Percentiles rank a stretch among this genome's conserved stretches.
phyloP scores from a whole-genome alignment of 768 basidiomycete genomes.

The Auricularia auricula-judae region DNA sequence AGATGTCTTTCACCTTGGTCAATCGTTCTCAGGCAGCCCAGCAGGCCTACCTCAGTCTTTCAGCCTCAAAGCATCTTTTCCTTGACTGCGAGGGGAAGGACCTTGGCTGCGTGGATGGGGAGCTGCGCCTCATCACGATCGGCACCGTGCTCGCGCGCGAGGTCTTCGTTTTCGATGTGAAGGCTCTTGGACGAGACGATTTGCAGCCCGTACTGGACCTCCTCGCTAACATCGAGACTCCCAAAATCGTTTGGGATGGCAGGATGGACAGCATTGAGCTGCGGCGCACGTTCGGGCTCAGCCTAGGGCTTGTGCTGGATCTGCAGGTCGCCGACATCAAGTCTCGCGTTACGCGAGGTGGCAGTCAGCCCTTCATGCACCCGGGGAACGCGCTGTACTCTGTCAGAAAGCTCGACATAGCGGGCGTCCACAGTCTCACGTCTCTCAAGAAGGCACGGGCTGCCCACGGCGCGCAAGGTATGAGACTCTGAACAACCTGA shows the following conservation, averaged over 20 bases:
- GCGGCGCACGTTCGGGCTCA: constrained; percentile 15
- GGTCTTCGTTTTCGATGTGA: constrained; percentile 28
- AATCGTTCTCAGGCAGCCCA: neutral
- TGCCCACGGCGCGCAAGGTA: no score
- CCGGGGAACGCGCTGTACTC: neutral
- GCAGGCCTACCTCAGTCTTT: neutral
- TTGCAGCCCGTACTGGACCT: constrained; percentile 19
- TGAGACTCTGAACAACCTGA: no score
- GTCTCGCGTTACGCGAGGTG: constrained; percentile 18
- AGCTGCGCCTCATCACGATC: constrained; percentile 26
- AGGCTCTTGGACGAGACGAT: constrained; percentile 9
- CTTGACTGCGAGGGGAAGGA: constrained; percentile 31
- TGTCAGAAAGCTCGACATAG: neutral
- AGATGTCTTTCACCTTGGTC: no score
- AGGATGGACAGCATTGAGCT: constrained; percentile 31
- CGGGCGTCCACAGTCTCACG: neutral
- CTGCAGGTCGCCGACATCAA: constrained; percentile 30
- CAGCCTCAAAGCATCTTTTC: constrained; percentile 12
- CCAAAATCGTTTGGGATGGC: constrained; percentile 34
- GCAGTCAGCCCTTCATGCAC: constrained; percentile 16
- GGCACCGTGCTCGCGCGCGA: constrained; percentile 20
- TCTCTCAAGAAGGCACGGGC: no score
- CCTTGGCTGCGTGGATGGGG: constrained; percentile 21
- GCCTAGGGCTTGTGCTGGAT: constrained; percentile 25
- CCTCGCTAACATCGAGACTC: constrained; percentile 18